These are phyloP conservation scores for Clavaria fumosa DNA, from an alignment of 768 basidiomycete species.

Conservation along the genomic window DNA sequence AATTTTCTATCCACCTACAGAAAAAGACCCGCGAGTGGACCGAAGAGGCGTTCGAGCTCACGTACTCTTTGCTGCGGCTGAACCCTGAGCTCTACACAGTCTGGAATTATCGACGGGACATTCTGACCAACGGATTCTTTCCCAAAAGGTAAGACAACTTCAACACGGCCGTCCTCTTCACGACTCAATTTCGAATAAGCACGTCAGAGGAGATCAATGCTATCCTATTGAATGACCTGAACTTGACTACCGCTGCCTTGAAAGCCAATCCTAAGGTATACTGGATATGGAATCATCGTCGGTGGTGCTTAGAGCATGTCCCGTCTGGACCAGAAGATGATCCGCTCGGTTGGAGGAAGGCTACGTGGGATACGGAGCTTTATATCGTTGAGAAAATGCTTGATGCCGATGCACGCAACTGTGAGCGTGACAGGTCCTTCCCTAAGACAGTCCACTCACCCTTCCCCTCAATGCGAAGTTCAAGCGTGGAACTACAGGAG, in stretches of 20 bases:
- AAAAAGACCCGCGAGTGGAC: slow-evolving; percentile 57
- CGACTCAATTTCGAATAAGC: slow-evolving; percentile 24
- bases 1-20: slow-evolving; percentile 26
- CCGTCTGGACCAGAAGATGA: slow-evolving; percentile 52
- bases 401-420: slow-evolving; percentile 82
- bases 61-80: slow-evolving; percentile 56
- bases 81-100: slow-evolving; percentile 95
- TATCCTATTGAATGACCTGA: slow-evolving; percentile 55
- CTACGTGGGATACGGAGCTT: slow-evolving; percentile 76
- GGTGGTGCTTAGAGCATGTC: slow-evolving; percentile 85
- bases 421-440: slow-evolving; percentile 34
- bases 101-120: slow-evolving; percentile 88
- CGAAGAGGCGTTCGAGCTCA: slow-evolving; percentile 59
- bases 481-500: slow-evolving; percentile 92
- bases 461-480: slow-evolving; percentile 44
- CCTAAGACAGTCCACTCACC: not conserved
- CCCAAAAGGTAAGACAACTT: slow-evolving; percentile 47
- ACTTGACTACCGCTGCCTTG: slow-evolving; percentile 67
- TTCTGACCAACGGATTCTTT: slow-evolving; percentile 60
- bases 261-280: slow-evolving; percentile 89
- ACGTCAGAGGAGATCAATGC: slow-evolving; percentile 44
- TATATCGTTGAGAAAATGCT: slow-evolving; percentile 87
- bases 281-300: slow-evolving; percentile 96
- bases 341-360: slow-evolving; percentile 53
- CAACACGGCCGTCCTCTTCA: slow-evolving; percentile 7